Evolutionary conservation across 2,329 filamentous ascomycete genomes (phyloP), one percentile per base, ranked within the genome.

Genomic region (Cladosporium austrohemisphaericum): DNA sequence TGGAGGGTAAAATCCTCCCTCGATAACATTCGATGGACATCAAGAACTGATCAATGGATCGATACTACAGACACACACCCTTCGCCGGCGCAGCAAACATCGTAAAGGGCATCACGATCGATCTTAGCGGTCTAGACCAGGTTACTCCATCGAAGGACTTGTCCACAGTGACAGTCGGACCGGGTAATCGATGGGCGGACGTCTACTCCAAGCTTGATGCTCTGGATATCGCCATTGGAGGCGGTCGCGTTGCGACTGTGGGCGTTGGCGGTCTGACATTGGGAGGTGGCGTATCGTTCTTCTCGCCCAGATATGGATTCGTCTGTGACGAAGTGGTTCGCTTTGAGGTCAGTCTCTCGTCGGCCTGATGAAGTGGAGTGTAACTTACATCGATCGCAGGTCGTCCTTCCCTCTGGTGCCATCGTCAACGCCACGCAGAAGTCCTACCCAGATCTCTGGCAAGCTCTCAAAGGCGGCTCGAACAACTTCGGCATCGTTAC

Each of bases 221-320:
- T 4, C 54, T 69, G 22, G 65, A 65, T 1, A 57, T 74, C 11
- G 63, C 68, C 1, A 72, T 74, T 2, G 65, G 69, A 0, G 75
- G 75, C 1, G 75, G 74, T 1, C 67, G 76, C 13, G 65, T 68
- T 10, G 62, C 68, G 0, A 60, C 61, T 4, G 69, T 75, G 8
- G 73, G 73, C 8, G 71, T 76, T 0, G 64, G 68, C 3, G 75
- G 75, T 1, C 60, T 76, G 16, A 57, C 70, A 4, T 64, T 75
- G 0, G 73, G 72, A 29, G 54, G 57, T 35, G 77, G 77, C 9
- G 70, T 77, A 19, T 75, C 73, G 1, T 78, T 69, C 62, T 73
- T 76, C 56, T 68, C 71, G 2, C 68, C 69, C 0, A 62, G 61
- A 1, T 60, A 70, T 54, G 79, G 79, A 6, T 78, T 74, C 62